These are phyloP conservation scores for Dipteronia dyeriana DNA, from an alignment of 345 rosid species.

Conservation along the genomic window DNA sequence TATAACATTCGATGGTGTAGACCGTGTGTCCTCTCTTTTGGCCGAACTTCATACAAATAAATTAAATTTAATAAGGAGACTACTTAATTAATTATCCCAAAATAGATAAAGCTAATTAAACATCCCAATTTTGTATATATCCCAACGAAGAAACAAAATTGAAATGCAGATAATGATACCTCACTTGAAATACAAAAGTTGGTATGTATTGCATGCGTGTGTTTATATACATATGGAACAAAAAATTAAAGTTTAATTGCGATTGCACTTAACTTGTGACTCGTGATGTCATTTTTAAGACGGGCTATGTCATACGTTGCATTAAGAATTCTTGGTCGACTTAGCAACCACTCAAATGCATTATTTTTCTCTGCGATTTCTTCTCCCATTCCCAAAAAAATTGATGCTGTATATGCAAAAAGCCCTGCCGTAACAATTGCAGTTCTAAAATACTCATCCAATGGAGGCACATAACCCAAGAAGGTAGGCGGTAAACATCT, in stretches of 20 bases:
- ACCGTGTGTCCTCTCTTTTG: slow-evolving; percentile 15
- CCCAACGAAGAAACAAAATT: too few species aligned
- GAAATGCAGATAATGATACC: too few species aligned
- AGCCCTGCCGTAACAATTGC: neutral
- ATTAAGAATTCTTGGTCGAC: slow-evolving; percentile 7
- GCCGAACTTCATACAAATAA: slow-evolving; percentile 5
- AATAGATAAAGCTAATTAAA: too few species aligned
- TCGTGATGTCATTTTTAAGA: neutral
- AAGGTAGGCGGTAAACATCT: neutral
- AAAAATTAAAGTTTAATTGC: too few species aligned
- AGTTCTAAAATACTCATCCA: slow-evolving; percentile 5
- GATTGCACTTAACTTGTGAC: slow-evolving; percentile 12
- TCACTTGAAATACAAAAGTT: too few species aligned
- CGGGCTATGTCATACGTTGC: neutral
- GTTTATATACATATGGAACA: too few species aligned
- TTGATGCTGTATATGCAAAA: neutral
- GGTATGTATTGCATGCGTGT: too few species aligned
- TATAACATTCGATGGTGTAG: slow-evolving; percentile 14
- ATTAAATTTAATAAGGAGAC: too few species aligned
- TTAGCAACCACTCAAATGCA: slow-evolving; percentile 13
- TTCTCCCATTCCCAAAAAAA: slow-evolving; percentile 8
- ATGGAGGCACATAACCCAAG: slow-evolving; percentile 1
- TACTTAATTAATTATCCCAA: too few species aligned
- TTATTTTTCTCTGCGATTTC: neutral
- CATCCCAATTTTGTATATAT: too few species aligned